Evolutionary conservation across 257 asterid genomes (phyloP).

Genomic region (Scutellaria baicalensis): DNA sequence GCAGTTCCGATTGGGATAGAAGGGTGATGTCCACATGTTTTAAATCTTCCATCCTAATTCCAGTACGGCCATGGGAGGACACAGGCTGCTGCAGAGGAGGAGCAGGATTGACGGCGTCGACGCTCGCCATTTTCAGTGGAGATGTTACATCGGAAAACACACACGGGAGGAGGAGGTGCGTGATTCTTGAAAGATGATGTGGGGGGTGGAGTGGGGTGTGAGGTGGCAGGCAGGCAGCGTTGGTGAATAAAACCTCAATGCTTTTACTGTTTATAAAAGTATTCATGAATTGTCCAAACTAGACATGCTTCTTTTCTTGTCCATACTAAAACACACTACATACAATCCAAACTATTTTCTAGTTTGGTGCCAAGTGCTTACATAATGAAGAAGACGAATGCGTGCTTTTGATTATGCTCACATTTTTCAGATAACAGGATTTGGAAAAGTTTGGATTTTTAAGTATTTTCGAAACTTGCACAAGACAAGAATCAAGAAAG

Average conservation of each 20-base stretch:
- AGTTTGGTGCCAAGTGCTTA: no score
- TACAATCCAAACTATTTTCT: no score
- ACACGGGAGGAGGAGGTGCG: constrained; percentile 4
- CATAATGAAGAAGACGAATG: no score
- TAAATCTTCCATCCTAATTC: constrained; percentile 40
- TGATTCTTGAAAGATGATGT: not conserved
- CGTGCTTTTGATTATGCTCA: no score
- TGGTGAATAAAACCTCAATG: not conserved
- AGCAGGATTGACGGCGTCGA: constrained; percentile 23
- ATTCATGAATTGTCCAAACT: not conserved
- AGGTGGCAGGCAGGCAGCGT: not conserved
- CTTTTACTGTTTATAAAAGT: not conserved
- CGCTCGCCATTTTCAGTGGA: constrained; percentile 35
- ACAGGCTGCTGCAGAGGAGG: constrained; percentile 16
- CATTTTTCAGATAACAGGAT: no score
- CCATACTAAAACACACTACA: no score
- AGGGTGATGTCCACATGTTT: constrained; percentile 42
- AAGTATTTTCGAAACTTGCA: no score
- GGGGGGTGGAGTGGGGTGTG: not conserved
- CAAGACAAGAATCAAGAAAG: no score
- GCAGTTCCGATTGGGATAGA: constrained; percentile 77
- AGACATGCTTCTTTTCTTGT: not conserved
- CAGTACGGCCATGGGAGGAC: constrained; percentile 17
- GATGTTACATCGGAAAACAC: constrained; percentile 4
- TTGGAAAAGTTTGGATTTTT: no score